A percentile compares a stretch with the other conserved stretches of the same genome.
These are phyloP conservation scores for Neostapfia colusana DNA, from an alignment of 176 grass and related monocot genomes.

Conservation along the genomic window DNA sequence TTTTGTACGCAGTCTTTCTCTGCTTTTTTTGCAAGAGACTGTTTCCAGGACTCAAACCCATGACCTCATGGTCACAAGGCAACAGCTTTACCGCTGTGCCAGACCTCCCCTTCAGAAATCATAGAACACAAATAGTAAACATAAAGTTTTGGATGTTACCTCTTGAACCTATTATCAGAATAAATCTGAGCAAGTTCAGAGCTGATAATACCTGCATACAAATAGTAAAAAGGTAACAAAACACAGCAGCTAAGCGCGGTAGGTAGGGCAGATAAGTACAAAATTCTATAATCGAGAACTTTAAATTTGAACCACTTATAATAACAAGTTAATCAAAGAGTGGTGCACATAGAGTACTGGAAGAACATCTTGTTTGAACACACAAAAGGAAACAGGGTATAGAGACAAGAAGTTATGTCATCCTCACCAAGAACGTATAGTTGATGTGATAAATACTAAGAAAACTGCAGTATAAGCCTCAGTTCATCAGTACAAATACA, in stretches of 20 bases:
- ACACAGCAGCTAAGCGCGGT: background rate
- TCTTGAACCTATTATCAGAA: constrained; percentile 77
- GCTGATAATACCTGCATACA: constrained; percentile 72
- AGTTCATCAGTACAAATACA: background rate
- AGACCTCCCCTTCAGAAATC: too few relatives aligned
- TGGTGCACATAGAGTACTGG: background rate
- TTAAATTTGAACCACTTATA: background rate
- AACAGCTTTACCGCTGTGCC: too few relatives aligned
- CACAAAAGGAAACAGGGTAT: background rate
- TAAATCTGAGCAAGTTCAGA: constrained; percentile 82
- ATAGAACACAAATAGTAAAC: background rate
- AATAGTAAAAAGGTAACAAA: background rate
- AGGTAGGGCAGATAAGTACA: constrained; percentile 29
- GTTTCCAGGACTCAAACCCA: too few relatives aligned
- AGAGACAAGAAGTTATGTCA: too few relatives aligned
- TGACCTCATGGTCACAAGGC: too few relatives aligned
- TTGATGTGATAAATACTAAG: background rate
- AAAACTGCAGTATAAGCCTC: background rate
- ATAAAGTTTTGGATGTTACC: constrained; percentile 42
- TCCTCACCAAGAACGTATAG: background rate
- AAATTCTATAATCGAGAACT: constrained; percentile 16
- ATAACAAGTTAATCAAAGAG: background rate
- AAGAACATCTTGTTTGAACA: background rate
- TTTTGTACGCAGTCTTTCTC: too few relatives aligned
- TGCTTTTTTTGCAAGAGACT: too few relatives aligned